phyloP scores from a whole-genome alignment of 805 yeast species.

The Spencermartinsiella europaea region DNA sequence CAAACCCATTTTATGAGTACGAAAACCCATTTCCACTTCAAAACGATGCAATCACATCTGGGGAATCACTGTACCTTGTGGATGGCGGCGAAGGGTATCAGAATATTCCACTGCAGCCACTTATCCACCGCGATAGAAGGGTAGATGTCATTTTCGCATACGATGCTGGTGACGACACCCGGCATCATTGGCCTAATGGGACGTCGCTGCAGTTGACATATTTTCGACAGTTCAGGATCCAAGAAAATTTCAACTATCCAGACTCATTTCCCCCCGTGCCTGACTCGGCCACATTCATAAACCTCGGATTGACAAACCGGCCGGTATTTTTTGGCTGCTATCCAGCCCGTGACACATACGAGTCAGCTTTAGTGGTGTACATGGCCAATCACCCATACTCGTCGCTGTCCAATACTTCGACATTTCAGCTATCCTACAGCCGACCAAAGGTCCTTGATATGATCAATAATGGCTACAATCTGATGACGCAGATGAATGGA shows the following conservation, averaged over 20 bases:
- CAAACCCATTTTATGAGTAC: conserved; percentile 63
- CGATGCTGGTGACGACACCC: conserved; percentile 35
- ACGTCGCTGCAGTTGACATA: conserved; percentile 27
- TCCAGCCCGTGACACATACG: conserved; percentile 17
- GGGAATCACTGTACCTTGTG: conserved; percentile 45
- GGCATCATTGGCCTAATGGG: conserved; percentile 27
- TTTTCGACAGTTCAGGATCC: conserved; percentile 27
- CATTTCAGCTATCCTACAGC: conserved; percentile 60
- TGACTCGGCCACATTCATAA: conserved; percentile 12
- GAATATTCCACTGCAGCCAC: conserved; percentile 59
- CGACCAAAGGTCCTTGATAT: conserved; percentile 53
- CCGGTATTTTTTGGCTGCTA: conserved; percentile 51
- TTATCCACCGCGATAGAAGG: conserved; percentile 53
- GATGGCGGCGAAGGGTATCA: conserved; percentile 75
- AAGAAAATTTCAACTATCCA: conserved; percentile 13
- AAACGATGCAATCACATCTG: conserved; percentile 30
- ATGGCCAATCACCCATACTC: conserved; percentile 68
- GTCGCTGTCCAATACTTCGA: conserved; percentile 62
- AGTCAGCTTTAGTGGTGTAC: conserved; percentile 63
- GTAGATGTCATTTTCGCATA: conserved; percentile 60
- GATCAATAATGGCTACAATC: conserved; percentile 73
- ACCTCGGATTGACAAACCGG: conserved; percentile 12
- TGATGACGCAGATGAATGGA: conserved; percentile 60
- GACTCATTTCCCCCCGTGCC: conserved; percentile 16
- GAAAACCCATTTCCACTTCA: conserved; percentile 30